These are phyloP conservation scores for Stagonosporopsis rhizophila DNA, from an alignment of 2,329 filamentous ascomycete genomes.

Conservation along the genomic window DNA sequence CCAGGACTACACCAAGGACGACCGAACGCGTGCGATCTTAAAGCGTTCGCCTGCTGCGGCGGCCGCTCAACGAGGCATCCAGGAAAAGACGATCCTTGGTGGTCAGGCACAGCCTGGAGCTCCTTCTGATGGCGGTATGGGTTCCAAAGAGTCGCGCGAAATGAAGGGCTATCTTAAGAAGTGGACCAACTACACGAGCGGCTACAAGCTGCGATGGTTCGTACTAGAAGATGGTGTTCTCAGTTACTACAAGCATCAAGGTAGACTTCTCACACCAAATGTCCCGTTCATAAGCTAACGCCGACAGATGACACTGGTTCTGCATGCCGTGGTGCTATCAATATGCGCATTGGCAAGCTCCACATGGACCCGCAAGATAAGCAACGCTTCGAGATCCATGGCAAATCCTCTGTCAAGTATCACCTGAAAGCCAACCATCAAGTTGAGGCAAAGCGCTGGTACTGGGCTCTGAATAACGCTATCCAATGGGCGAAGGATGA, in stretches of 20 bases:
- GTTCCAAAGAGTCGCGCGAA: conserved; percentile 86
- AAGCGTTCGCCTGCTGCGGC: conserved; percentile 95
- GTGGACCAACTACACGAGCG: conserved; percentile 98
- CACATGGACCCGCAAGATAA: conserved; percentile 98
- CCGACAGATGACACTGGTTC: conserved; percentile 83
- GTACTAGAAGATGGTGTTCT: conserved; percentile 96
- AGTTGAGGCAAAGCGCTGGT: conserved; percentile 98
- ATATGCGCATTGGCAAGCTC: conserved; percentile 94
- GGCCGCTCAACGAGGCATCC: conserved; percentile 91
- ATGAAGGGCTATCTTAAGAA: conserved; percentile 99
- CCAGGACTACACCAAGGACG: conserved; percentile 95
- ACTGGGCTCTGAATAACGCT: conserved; percentile 97
- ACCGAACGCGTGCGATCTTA: conserved; percentile 83
- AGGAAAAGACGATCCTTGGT: conserved; percentile 94
- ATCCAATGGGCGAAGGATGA: conserved; percentile 99
- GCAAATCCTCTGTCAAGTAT: conserved; percentile 98
- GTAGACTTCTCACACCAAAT: conserved; percentile 39
- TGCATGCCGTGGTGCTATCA: conserved; percentile 95
- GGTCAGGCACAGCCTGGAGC: conserved; percentile 67
- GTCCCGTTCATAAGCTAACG: conserved; percentile 15
- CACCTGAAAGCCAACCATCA: conserved; percentile 97
- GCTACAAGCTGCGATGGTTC: conserved; percentile 97
- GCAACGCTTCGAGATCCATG: conserved; percentile 95
- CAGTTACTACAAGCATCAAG: conserved; percentile 98
- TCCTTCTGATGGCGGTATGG: conserved; percentile 65